These are phyloP conservation scores for Clavispora fructus DNA, from an alignment of 805 yeast genomes.

Conservation along the genomic window DNA sequence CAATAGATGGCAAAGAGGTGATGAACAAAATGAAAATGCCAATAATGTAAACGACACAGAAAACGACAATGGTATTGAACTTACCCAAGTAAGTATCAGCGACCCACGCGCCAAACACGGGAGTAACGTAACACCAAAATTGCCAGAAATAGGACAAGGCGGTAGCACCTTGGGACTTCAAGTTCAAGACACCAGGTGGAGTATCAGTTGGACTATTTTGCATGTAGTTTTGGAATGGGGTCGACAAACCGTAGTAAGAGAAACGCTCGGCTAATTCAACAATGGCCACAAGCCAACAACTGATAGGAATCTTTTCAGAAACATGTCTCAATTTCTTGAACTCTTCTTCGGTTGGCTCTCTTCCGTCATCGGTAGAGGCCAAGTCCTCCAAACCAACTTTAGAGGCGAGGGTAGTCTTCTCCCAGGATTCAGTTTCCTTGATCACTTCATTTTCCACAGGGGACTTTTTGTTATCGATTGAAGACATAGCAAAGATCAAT, in stretches of 20 bases:
- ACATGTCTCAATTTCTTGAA: conserved; percentile 48
- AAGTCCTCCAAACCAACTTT: conserved; percentile 7
- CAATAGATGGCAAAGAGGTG: conserved; percentile 62
- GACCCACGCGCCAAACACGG: conserved; percentile 68
- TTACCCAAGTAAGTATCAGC: conserved; percentile 76
- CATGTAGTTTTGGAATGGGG: conserved; percentile 77
- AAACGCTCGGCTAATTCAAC: conserved; percentile 81
- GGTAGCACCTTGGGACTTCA: conserved; percentile 60
- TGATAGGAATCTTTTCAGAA: conserved; percentile 44
- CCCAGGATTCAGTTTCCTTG: not conserved
- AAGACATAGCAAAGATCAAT: not conserved
- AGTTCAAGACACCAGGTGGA: conserved; percentile 52
- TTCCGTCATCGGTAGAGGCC: conserved; percentile 25
- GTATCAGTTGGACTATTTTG: conserved; percentile 42
- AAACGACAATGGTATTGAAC: conserved; percentile 59
- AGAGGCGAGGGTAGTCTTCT: not conserved
- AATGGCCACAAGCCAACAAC: conserved; percentile 60
- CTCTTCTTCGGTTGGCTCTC: conserved; percentile 51
- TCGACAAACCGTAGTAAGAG: conserved; percentile 72
- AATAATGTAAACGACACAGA: conserved; percentile 52
- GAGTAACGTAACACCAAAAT: conserved; percentile 80
- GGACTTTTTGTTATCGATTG: not conserved
- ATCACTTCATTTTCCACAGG: not conserved
- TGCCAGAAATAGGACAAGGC: conserved; percentile 72
- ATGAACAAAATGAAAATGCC: conserved; percentile 63